Evolutionary conservation across 2,329 filamentous ascomycete species (phyloP).

Genomic region (Ophiostoma ulmi): DNA sequence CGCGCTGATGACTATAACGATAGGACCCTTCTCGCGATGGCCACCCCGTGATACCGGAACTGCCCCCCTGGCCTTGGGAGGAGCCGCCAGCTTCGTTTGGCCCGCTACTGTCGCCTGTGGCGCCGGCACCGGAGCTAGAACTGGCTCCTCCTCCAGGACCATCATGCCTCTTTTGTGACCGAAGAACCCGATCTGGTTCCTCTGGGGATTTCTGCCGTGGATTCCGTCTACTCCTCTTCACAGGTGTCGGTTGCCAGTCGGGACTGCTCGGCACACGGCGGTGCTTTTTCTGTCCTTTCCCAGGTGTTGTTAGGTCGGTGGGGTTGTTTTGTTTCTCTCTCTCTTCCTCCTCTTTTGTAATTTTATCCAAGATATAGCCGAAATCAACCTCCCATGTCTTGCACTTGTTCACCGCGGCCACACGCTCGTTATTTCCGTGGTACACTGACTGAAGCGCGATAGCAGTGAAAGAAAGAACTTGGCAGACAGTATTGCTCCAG

Average conservation of each 20-base stretch:
- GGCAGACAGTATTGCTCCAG: constrained; percentile 31
- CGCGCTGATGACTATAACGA: neutral
- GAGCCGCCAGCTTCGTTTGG: no score
- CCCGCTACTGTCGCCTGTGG: no score
- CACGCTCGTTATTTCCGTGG: constrained; percentile 28
- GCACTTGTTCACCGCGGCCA: constrained; percentile 7
- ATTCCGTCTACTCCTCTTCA: constrained; percentile 11
- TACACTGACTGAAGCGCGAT: constrained; percentile 29
- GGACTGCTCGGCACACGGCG: constrained; percentile 22
- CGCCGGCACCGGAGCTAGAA: neutral
- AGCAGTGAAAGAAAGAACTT: constrained; percentile 33
- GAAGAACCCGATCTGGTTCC: neutral
- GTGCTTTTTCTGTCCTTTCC: constrained; percentile 4
- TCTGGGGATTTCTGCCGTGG: neutral
- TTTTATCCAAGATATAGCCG: neutral
- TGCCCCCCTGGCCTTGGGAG: no score
- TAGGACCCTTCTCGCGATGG: neutral
- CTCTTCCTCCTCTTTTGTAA: neutral
- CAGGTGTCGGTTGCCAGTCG: constrained; percentile 17
- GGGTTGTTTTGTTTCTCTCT: neutral
- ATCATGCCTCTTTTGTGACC: neutral
- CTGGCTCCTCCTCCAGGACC: neutral
- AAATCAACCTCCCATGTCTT: neutral
- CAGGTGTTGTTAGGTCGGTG: neutral
- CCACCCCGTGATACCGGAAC: neutral